Conservation (phyloP, 805 yeast species). For the Sugiyamaella valdiviana region DNA sequence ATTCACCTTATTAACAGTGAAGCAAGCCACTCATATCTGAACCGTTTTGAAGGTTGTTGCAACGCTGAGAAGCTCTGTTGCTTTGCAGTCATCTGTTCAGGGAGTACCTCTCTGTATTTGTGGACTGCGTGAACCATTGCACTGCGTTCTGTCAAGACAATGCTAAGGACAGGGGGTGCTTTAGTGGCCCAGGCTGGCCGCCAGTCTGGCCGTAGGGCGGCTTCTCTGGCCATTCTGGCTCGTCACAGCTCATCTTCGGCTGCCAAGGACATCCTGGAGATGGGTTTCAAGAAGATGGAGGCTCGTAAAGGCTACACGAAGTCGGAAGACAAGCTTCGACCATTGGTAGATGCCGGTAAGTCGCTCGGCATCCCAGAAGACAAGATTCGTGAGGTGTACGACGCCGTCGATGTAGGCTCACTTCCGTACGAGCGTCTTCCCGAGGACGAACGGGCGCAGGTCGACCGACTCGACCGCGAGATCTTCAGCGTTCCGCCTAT, state of each 20-base stretch:
- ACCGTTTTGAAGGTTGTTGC: too few species aligned
- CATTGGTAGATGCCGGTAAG: slow-evolving; percentile 27
- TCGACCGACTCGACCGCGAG: slow-evolving; percentile 20
- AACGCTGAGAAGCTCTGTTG: too few species aligned
- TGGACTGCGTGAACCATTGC: too few species aligned
- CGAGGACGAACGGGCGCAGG: slow-evolving; percentile 15
- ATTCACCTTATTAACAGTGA: neutral
- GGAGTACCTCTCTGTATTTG: too few species aligned
- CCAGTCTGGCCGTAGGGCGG: neutral
- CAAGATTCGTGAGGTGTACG: slow-evolving; percentile 24
- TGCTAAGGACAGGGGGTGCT: neutral
- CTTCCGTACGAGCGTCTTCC: slow-evolving; percentile 14
- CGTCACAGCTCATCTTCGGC: neutral
- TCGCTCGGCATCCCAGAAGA: slow-evolving; percentile 27
- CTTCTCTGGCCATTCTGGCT: neutral
- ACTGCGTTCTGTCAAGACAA: too few species aligned
- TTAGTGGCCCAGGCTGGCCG: neutral
- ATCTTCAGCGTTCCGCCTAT: slow-evolving; percentile 22
- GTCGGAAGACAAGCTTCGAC: slow-evolving; percentile 23
- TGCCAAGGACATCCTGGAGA: slow-evolving; percentile 23
- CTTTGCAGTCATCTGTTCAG: too few species aligned
- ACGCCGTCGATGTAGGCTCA: slow-evolving; percentile 21
- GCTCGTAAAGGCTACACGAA: slow-evolving; percentile 22
- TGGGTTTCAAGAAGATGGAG: slow-evolving; percentile 31
- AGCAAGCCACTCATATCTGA: too few species aligned